Conservation (phyloP, 805 yeast species). For the Starmerella sirachaensis region DNA sequence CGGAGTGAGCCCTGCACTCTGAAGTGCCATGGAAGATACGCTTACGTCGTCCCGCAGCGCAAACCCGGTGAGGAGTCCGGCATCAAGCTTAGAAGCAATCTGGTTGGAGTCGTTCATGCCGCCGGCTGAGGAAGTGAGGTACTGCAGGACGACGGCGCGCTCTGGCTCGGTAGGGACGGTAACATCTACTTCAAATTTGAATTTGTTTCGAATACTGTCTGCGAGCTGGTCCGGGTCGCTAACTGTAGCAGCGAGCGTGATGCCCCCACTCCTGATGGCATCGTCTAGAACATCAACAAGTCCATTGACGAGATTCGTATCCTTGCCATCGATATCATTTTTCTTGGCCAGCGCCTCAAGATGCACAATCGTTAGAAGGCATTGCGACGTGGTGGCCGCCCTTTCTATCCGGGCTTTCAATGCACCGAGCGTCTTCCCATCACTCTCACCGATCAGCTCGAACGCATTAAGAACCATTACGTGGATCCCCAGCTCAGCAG, state of each 20-base stretch:
- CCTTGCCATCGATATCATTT: slow-evolving; percentile 45
- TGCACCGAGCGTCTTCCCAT: slow-evolving; percentile 64
- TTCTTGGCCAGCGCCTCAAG: slow-evolving; percentile 63
- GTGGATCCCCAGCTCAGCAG: slow-evolving; percentile 52
- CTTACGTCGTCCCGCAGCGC: slow-evolving; percentile 41
- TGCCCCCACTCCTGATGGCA: slow-evolving; percentile 1
- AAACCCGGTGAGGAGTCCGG: slow-evolving; percentile 20
- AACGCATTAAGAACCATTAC: slow-evolving; percentile 58
- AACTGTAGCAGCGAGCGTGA: slow-evolving; percentile 53
- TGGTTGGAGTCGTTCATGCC: slow-evolving; percentile 1
- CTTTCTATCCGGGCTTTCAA: slow-evolving; percentile 67
- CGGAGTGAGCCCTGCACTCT: slow-evolving; percentile 88
- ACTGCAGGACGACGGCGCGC: slow-evolving; percentile 49
- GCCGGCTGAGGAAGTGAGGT: slow-evolving; percentile 27
- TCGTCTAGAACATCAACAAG: slow-evolving; percentile 47
- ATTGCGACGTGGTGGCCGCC: slow-evolving; percentile 33
- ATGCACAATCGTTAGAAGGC: slow-evolving; percentile 51
- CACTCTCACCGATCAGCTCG: slow-evolving; percentile 57
- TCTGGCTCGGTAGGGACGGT: slow-evolving; percentile 72
- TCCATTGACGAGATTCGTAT: slow-evolving; percentile 33
- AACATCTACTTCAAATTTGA: slow-evolving; percentile 67
- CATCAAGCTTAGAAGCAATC: slow-evolving; percentile 8
- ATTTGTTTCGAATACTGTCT: slow-evolving; percentile 49
- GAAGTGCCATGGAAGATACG: slow-evolving; percentile 50
- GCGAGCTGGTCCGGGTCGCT: slow-evolving; percentile 59